Conservation (phyloP, 2,329 filamentous ascomycete genomes). For the Lachnellula arida region DNA sequence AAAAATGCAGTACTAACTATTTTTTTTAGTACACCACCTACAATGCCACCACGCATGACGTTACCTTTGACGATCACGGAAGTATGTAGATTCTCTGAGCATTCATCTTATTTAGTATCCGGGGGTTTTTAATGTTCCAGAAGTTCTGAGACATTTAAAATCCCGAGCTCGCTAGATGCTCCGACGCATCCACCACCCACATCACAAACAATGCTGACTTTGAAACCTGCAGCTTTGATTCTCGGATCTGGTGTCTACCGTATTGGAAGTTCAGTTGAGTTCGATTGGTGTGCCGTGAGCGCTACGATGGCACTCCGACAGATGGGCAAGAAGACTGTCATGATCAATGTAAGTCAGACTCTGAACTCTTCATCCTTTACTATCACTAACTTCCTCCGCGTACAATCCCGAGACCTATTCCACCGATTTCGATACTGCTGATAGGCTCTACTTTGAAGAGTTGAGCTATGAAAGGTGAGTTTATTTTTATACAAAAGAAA, state of each 20-base stretch:
- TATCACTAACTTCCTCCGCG: constrained; percentile 21
- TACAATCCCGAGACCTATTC: constrained; percentile 58
- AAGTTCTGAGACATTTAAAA: too few species aligned
- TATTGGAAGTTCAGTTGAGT: constrained; percentile 96
- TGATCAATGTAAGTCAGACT: constrained; percentile 70
- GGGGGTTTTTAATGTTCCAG: too few species aligned
- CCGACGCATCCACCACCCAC: too few species aligned
- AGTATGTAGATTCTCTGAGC: constrained; percentile 29
- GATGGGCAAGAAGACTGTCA: constrained; percentile 93
- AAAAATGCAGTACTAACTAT: too few species aligned
- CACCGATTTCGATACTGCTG: constrained; percentile 85
- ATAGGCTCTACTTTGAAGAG: constrained; percentile 95
- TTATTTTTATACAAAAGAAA: too few species aligned
- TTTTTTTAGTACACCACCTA: constrained; percentile 74
- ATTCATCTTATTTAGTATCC: neutral
- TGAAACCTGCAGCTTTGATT: constrained; percentile 52
- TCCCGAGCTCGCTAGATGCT: too few species aligned
- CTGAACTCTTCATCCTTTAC: neutral
- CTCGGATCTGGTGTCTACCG: constrained; percentile 95
- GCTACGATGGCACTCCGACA: constrained; percentile 50
- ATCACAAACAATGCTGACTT: neutral
- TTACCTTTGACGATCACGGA: constrained; percentile 89
- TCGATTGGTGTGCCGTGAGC: constrained; percentile 97
- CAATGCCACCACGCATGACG: constrained; percentile 90
- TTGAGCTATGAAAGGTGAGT: constrained; percentile 75